Percentiles rank a stretch among this genome's conserved stretches.
Evolutionary conservation across 2,329 filamentous ascomycete species (phyloP).

Genomic region (Colletotrichum abscissum): DNA sequence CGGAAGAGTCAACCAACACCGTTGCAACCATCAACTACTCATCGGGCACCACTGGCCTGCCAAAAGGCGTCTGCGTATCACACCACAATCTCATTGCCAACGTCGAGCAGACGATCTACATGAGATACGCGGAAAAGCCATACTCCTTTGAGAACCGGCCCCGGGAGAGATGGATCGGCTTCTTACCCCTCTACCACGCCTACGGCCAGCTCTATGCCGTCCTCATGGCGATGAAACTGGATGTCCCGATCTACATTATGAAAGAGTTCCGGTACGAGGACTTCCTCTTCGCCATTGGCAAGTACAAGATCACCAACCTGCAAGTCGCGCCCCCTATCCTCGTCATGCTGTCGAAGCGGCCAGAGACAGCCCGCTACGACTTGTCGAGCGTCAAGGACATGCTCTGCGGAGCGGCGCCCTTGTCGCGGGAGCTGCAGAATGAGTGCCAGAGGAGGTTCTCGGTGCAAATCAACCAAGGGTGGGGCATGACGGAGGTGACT

Average conservation of each 20-base stretch:
- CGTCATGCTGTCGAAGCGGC: conserved; percentile 69
- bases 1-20: conserved; percentile 46
- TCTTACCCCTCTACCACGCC: conserved; percentile 75
- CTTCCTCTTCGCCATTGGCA: conserved; percentile 61
- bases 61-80: conserved; percentile 62
- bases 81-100: conserved; percentile 63
- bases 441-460: conserved; percentile 57
- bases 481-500: conserved; percentile 70
- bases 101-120: conserved; percentile 60
- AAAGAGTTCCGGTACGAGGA: conserved; percentile 64
- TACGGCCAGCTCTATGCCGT: conserved; percentile 66
- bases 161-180: conserved; percentile 63
- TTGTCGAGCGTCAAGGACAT: conserved; percentile 60
- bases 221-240: conserved; percentile 55
- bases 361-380: conserved; percentile 62
- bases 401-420: conserved; percentile 65
- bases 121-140: conserved; percentile 52
- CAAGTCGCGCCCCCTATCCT: conserved; percentile 68
- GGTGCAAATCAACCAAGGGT: conserved; percentile 61
- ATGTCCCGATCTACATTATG: conserved; percentile 67
- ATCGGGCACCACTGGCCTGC: conserved; percentile 62
- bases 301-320: conserved; percentile 64
- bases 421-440: conserved; percentile 53
- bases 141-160: conserved; percentile 49
- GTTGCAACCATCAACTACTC: conserved; percentile 61